These are phyloP conservation scores for Globisporangium orthogonon DNA, from an alignment of 352 stramenopile species.

Conservation along the genomic window DNA sequence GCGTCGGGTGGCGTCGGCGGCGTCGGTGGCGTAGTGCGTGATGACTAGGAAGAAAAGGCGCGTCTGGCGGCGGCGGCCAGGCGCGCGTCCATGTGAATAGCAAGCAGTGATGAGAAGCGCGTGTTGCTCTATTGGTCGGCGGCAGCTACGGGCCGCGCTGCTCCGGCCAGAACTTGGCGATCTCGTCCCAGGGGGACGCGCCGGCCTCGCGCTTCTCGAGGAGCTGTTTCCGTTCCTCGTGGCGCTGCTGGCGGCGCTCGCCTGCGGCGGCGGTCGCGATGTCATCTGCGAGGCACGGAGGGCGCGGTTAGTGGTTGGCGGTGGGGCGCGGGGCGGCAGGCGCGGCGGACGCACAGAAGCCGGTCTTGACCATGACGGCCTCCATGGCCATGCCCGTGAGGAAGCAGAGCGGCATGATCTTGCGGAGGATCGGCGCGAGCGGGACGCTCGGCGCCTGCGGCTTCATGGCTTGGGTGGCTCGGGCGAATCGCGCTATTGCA, in stretches of 20 bases:
- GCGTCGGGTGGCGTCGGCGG: not conserved
- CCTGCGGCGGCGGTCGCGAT: constrained; percentile 78
- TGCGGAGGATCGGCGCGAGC: constrained; percentile 70
- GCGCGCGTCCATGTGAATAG: constrained; percentile 5
- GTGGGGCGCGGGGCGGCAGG: too few relatives aligned
- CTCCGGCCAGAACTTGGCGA: constrained; percentile 3
- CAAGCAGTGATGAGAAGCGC: not conserved
- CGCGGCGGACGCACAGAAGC: constrained; percentile 57
- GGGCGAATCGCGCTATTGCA: not conserved
- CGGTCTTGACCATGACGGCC: constrained; percentile 87
- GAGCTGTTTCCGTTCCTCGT: constrained; percentile 44
- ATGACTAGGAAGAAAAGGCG: not conserved
- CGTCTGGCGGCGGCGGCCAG: not conserved
- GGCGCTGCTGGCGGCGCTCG: constrained; percentile 56
- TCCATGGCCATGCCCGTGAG: constrained; percentile 78
- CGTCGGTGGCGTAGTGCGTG: too few relatives aligned
- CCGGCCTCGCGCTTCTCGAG: constrained; percentile 13
- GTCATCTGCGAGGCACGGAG: constrained; percentile 36
- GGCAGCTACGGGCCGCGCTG: not conserved
- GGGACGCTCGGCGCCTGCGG: constrained; percentile 29
- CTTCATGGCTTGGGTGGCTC: constrained; percentile 12
- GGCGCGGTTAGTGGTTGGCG: too few relatives aligned
- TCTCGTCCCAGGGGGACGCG: constrained; percentile 5
- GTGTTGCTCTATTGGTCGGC: not conserved
- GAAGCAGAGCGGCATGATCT: constrained; percentile 83